Conservation (phyloP, 208 protist genomes). For the Acanthamoeba polyphaga region DNA sequence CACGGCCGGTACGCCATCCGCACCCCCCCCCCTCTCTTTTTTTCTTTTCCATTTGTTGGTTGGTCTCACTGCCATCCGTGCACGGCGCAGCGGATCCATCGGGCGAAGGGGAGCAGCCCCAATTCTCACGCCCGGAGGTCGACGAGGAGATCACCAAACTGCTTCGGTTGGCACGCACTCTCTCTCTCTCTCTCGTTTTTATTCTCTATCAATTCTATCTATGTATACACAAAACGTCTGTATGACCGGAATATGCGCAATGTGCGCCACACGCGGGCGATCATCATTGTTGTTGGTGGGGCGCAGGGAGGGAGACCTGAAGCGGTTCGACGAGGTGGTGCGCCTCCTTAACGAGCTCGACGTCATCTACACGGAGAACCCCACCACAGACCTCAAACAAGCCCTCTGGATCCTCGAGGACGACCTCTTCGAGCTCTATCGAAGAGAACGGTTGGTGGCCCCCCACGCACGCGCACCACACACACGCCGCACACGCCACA, state of each 20-base stretch:
- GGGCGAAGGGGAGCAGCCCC: background rate
- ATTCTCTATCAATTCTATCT: too few species aligned
- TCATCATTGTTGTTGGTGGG: too few species aligned
- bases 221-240: too few species aligned
- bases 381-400: background rate
- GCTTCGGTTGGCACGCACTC: background rate
- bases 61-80: background rate
- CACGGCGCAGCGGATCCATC: background rate
- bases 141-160: conserved; percentile 19
- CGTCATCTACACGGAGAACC: background rate
- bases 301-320: background rate
- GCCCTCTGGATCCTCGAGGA: conserved; percentile 22
- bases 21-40: background rate
- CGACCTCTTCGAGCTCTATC: background rate
- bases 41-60: background rate
- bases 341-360: background rate
- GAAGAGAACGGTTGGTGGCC: background rate
- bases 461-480: too few species aligned
- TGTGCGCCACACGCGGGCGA: too few species aligned
- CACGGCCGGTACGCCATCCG: background rate
- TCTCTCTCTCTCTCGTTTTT: background rate
- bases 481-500: too few species aligned
- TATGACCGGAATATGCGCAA: too few species aligned
- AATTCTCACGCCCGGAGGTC: conserved; percentile 14
- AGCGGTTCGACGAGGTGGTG: background rate